These are phyloP conservation scores for Rusavskia elegans DNA, from an alignment of 495 filamentous ascomycete genomes.

Conservation along the genomic window DNA sequence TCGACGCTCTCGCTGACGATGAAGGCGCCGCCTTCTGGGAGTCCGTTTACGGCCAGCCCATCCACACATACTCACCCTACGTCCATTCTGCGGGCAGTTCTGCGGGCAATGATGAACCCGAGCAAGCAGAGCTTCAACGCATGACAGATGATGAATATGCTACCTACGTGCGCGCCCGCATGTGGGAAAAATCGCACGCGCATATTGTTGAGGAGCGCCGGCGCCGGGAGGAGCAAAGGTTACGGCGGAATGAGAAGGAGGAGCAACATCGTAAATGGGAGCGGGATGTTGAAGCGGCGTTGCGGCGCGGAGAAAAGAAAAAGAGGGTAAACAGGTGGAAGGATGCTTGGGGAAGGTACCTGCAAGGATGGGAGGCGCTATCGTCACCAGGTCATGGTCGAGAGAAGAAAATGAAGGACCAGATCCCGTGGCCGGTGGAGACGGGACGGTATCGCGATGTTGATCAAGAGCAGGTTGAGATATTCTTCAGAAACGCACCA, in stretches of 20 bases:
- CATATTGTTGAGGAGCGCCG: conserved; percentile 50
- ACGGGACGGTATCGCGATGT: conserved; percentile 47
- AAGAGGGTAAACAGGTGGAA: conserved; percentile 33
- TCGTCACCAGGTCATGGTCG: conserved; percentile 16
- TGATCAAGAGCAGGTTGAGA: conserved; percentile 40
- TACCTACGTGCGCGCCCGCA: conserved; percentile 61
- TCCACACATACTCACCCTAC: conserved; percentile 44
- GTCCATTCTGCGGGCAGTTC: conserved; percentile 27
- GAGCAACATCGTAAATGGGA: conserved; percentile 29
- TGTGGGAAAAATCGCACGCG: conserved; percentile 81
- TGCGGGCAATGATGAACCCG: conserved; percentile 18
- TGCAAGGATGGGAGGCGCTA: conserved; percentile 42
- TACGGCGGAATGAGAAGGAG: conserved; percentile 24
- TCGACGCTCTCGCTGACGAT: conserved; percentile 97
- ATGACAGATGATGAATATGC: conserved; percentile 92
- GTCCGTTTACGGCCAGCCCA: conserved; percentile 83
- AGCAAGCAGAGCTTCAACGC: conserved; percentile 50
- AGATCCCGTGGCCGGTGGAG: conserved; percentile 67
- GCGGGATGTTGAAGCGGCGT: conserved; percentile 32
- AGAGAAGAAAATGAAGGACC: conserved; percentile 9
- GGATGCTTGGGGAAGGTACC: conserved; percentile 49
- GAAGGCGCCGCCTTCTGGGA: conserved; percentile 95
- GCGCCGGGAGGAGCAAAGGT: conserved; percentile 39
- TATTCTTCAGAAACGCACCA: conserved; percentile 44
- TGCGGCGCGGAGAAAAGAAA: conserved; percentile 33